These are phyloP conservation scores for Trypanosoma conorhini DNA, from an alignment of 208 protist species.

Conservation along the genomic window DNA sequence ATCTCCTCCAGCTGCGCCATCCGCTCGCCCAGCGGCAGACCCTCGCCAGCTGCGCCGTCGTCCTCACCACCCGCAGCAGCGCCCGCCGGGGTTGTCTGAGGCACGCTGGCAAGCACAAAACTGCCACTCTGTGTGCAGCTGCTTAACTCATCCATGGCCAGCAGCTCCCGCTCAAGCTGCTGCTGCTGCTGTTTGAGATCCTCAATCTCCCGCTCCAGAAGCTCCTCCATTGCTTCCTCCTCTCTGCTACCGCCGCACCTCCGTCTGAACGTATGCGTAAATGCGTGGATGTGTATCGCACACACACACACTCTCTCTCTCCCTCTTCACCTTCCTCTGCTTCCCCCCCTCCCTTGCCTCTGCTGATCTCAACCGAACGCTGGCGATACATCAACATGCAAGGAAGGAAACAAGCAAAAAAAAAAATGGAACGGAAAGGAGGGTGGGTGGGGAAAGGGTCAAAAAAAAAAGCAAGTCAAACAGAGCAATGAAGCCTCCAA, in stretches of 20 bases:
- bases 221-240: slow-evolving; percentile 16
- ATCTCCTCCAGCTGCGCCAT: slow-evolving; percentile 49
- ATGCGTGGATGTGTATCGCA: background rate
- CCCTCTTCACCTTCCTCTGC: background rate
- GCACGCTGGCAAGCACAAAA: slow-evolving; percentile 6
- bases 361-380: background rate
- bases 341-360: background rate
- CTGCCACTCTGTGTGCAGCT: too few species aligned
- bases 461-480: background rate
- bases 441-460: background rate
- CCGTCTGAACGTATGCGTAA: background rate
- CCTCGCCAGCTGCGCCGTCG: background rate
- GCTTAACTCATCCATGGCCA: slow-evolving; percentile 19
- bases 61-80: background rate
- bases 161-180: slow-evolving; percentile 9
- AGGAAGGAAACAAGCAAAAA: background rate
- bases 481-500: background rate
- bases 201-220: slow-evolving; percentile 25
- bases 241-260: background rate
- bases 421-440: background rate
- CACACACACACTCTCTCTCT: background rate
- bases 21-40: slow-evolving; percentile 17
- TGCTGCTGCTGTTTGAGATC: slow-evolving; percentile 19
- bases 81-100: background rate
- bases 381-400: background rate